These are phyloP conservation scores for Mycena rosella DNA, from an alignment of 768 basidiomycete genomes.

Conservation along the genomic window DNA sequence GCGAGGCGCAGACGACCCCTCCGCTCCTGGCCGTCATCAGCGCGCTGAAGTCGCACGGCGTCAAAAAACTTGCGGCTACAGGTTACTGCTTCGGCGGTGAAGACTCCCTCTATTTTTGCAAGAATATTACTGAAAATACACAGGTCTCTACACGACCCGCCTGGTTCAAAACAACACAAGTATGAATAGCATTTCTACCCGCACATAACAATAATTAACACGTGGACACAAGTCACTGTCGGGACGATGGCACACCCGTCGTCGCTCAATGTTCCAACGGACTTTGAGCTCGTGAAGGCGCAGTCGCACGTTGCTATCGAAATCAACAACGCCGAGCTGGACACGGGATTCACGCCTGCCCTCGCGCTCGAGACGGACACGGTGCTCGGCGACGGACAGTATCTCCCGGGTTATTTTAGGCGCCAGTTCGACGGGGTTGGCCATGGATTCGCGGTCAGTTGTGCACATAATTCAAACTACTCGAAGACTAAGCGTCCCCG, in stretches of 20 bases:
- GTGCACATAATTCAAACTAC: not conserved
- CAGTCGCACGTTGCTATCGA: conserved; percentile 33
- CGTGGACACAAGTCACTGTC: no score
- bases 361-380: conserved; percentile 33
- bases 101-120: not conserved
- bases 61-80: conserved; percentile 49
- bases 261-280: conserved; percentile 30
- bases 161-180: conserved; percentile 38
- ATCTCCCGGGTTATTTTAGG: conserved; percentile 33
- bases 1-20: conserved; percentile 46
- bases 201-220: no score
- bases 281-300: conserved; percentile 33
- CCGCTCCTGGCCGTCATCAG: conserved; percentile 48
- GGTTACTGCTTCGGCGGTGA: conserved; percentile 53
- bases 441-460: conserved; percentile 37
- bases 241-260: conserved; percentile 37
- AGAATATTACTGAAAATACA: no score
- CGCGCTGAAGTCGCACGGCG: conserved; percentile 51
- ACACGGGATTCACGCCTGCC: conserved; percentile 34
- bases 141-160: conserved; percentile 36
- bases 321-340: conserved; percentile 39
- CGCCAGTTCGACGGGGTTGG: conserved; percentile 34
- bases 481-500: not conserved
- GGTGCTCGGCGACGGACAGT: conserved; percentile 29
- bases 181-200: no score